Base-by-base conservation (phyloP, 2,329 filamentous ascomycete species). In the Ascosphaera acerosa region DNA sequence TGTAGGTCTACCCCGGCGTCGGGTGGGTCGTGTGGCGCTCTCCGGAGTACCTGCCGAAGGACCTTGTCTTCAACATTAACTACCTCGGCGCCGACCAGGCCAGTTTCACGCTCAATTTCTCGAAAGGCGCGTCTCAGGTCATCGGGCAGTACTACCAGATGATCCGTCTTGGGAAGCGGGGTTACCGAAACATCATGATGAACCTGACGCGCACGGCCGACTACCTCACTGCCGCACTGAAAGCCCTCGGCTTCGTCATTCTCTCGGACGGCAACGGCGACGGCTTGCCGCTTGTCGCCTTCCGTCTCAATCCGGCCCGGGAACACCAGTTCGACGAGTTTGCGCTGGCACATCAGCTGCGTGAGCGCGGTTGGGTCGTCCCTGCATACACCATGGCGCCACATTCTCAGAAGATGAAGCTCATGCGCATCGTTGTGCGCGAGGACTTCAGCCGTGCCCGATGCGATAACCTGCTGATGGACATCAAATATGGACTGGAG, bases 21-120 rank as follows among this genome's bases (percentile, higher is more conserved):
- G 84, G 84, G 35, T 94, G 84, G 84, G 70, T 84, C 7, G 61
- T 92, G 40, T 92, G 82, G 81, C 70, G 82, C 30, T 66, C 70
- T 23, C 66, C 77, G 31, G 73, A 87, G 50, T 87, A 63, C 53
- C 64, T 91, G 2, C 84, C 84, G 5, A 64, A 84, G 47, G 82
- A 92, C 45, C 70, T 92, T 15, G 80, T 94, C 44, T 94, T 94
- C 67, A 92, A 91, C 63, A 92, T 94, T 65, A 92, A 92, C 64
- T 94, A 94, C 56, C 73, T 92, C 4, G 84, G 84, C 31, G 82
- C 84, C 7, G 80, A 92, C 47, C 84, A 94, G 51, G 75, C 81
- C 2, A 91, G 80, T 3, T 92, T 92, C 57, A 92, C 84, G 0
- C 69, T 94, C 36, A 94, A 94, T 62, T 94, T 94, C 61, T 89